Conservation (phyloP, 768 basidiomycete species). For the Russula emetica region DNA sequence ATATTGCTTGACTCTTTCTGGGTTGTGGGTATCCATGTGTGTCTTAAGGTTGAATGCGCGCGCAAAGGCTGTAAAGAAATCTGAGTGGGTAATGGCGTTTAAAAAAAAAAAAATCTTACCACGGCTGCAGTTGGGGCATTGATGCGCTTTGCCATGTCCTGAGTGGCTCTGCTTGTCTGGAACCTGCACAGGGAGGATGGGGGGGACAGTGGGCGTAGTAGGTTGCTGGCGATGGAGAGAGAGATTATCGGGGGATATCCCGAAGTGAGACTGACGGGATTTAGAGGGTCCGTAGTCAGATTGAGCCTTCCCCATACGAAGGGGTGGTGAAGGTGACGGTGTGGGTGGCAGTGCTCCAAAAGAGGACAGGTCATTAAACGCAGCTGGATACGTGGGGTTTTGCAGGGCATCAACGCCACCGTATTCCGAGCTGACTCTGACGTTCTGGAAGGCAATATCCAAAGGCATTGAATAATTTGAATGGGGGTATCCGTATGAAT, state of each 20-base stretch:
- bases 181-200: constrained; percentile 38
- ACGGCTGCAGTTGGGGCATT: constrained; percentile 68
- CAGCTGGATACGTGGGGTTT: constrained; percentile 14
- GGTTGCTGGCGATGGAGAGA: constrained; percentile 50
- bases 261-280: constrained; percentile 32
- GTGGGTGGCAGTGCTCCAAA: constrained; percentile 25
- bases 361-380: constrained; percentile 26
- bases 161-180: constrained; percentile 41
- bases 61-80: constrained; percentile 63
- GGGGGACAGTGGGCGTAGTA: constrained; percentile 41
- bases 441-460: constrained; percentile 67
- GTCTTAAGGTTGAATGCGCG: constrained; percentile 94
- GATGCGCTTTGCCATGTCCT: constrained; percentile 75
- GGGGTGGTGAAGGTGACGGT: constrained; percentile 19
- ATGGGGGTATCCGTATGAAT: constrained; percentile 54
- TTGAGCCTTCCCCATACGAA: constrained; percentile 27
- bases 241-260: constrained; percentile 34
- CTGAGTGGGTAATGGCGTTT: constrained; percentile 4
- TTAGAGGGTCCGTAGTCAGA: constrained; percentile 26
- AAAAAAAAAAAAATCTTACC: constrained; percentile 48
- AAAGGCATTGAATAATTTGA: constrained; percentile 41
- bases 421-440: constrained; percentile 59
- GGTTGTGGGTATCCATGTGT: constrained; percentile 92
- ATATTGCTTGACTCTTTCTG: constrained; percentile 84
- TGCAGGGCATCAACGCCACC: constrained; percentile 30